A percentile compares a stretch with the other conserved stretches of the same genome.
These are phyloP conservation scores for Pseudohalonectria lignicola DNA, from an alignment of 2,329 filamentous ascomycete genomes.

Conservation along the genomic window DNA sequence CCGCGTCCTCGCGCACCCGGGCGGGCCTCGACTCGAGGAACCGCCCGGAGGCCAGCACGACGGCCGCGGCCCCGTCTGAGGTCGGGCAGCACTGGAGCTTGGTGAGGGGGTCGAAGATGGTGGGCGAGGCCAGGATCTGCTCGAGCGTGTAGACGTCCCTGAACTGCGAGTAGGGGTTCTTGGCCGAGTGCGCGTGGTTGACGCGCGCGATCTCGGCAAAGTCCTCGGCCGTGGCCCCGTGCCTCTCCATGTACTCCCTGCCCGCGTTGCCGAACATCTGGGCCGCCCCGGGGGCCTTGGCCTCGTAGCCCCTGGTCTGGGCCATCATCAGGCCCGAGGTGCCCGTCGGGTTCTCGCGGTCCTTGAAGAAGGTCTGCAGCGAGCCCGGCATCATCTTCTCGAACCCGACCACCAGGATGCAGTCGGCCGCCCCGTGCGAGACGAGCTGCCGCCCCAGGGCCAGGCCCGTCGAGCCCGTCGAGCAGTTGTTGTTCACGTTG, in stretches of 20 bases:
- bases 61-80: slow-evolving; percentile 82
- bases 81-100: slow-evolving; percentile 99
- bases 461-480: slow-evolving; percentile 85
- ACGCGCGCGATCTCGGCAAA: slow-evolving; percentile 91
- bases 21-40: slow-evolving; percentile 80
- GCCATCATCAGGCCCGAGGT: slow-evolving; percentile 70
- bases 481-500: slow-evolving; percentile 99
- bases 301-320: slow-evolving; percentile 61
- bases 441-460: slow-evolving; percentile 75
- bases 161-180: slow-evolving; percentile 98
- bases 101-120: slow-evolving; percentile 78
- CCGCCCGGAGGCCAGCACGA: slow-evolving; percentile 75
- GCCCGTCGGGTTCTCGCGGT: slow-evolving; percentile 69
- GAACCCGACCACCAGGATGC: slow-evolving; percentile 84
- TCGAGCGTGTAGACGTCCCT: slow-evolving; percentile 82
- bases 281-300: slow-evolving; percentile 73
- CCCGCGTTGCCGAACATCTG: slow-evolving; percentile 96
- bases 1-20: slow-evolving; percentile 72
- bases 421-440: slow-evolving; percentile 70
- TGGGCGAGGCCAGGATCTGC: slow-evolving; percentile 63
- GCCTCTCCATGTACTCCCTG: slow-evolving; percentile 90
- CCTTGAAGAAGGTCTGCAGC: slow-evolving; percentile 73
- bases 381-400: slow-evolving; percentile 98
- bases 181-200: slow-evolving; percentile 84
- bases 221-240: slow-evolving; percentile 72